Base-by-base conservation (phyloP, 208 protist genomes). In the Trypanosoma melophagium region DNA sequence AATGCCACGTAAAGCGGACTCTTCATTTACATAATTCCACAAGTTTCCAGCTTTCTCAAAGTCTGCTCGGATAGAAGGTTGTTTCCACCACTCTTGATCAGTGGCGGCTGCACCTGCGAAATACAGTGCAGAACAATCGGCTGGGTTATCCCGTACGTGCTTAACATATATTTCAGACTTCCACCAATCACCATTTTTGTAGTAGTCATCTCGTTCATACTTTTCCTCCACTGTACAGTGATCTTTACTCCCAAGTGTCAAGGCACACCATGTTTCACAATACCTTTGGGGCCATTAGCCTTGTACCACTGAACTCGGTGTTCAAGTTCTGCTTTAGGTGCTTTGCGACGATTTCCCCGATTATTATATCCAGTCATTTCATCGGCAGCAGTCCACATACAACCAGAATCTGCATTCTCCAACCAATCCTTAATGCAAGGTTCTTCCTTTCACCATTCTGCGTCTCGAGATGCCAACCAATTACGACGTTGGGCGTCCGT, bases 131-230 rank as follows among this genome's bases (percentile, higher is more conserved):
- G 66, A 60, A 58, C 69, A 68, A 0, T 80, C 53, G 14, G 38
- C 59, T 16, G 60, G 53, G 10, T 57, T 62, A 13, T 77, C 70
- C 17, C 41, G 35, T 51, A 80, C 19, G 24, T 31, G 50, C 17
- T 69, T 57, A 25, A 65, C 58, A 55, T 68, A 60, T 10, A 65
- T 67, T 31, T 80, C 75, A 16, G 66, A 69, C 28, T 77, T 80
- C 75, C 75, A 80, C 75, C 75, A 80, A 62, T 80, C 75, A 51
- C 75, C 75, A 64, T 80, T 80, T 50, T 74, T 76, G 54, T 68
- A 80, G 55, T 76, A 80, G 40, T 80, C 75, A 44, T 80, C 75
- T 44, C 75, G 69, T 35, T 72, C 75, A 55, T 66, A 69, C 50
- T 77, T 80, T 50, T 80, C 75, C 31, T 72, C 68, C 13, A 80